Base-by-base conservation (phyloP, 441 rosid genomes). In the Pelargonium citronellum region DNA sequence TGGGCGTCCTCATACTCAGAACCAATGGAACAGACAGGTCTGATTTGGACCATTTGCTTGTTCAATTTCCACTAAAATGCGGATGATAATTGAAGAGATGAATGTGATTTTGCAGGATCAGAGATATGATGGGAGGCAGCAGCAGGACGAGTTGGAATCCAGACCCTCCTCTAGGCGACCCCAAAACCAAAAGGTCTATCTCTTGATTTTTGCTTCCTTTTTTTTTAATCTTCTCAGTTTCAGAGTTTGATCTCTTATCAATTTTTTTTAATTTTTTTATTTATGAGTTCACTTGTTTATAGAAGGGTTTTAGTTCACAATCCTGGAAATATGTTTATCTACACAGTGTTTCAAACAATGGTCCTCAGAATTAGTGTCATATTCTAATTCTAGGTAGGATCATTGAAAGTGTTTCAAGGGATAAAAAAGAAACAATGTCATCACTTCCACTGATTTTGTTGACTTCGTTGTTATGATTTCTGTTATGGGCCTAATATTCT, bases 11-110 rank as follows among this genome's bases (percentile, higher is more conserved):
- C 39, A 34, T 0, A 9, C 61, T 55, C 20, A 55, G 24, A 55
- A 16, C 61, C 61, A 6, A 4, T 55, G 61, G 61, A 55, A 55
- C 61, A 55, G 61, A 6, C 61, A 17, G 61, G 61, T 55, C 61
- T 9, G 61, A 55, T 55, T 55, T 20, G 3, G 61, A 51, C 16
- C 1, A 51, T 13, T 51, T 1, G 19, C n/a, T 7, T 55, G 7
- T 16, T 16, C 11, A 17, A 6, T 53, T 15, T 53, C 60, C 1
- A 53, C 1, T 53, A 53, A 53, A 5, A 5, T 53, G 60, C 19
- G 39, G 39, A 34, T 34, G 39, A 4, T 34, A 53, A 16, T 15
- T 55, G 61, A 55, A 55, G 20, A 5, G 6, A 4, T 17, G 11
- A 5, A 16, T 55, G 22, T 55, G 24, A 16, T 16, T 16, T 55